Evolutionary conservation across 257 asterid species (phyloP).

Genomic region (Petunia secreta): DNA sequence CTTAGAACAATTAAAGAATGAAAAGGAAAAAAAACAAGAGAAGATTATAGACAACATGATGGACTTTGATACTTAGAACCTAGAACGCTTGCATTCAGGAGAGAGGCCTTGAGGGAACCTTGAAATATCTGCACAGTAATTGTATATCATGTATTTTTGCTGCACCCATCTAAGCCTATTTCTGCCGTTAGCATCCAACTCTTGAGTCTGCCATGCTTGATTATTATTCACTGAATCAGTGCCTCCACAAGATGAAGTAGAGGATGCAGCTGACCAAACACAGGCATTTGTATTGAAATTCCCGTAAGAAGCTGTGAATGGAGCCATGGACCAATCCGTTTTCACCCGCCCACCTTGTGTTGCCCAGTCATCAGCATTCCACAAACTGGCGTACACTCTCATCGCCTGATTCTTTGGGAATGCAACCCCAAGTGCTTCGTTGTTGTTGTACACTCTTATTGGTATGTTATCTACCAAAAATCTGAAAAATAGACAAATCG

Average conservation of each 20-base stretch:
- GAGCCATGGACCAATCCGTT: constrained; percentile 48
- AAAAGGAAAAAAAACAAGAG: background rate
- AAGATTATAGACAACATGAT: background rate
- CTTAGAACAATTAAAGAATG: background rate
- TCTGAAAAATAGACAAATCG: constrained; percentile 25
- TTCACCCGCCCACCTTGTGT: constrained; percentile 51
- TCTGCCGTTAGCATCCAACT: constrained; percentile 41
- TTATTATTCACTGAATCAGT: constrained; percentile 15
- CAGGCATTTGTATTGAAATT: constrained; percentile 46
- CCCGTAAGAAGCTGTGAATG: constrained; percentile 46
- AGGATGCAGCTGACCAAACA: constrained; percentile 16
- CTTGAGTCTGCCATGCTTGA: constrained; percentile 38
- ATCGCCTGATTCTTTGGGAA: constrained; percentile 42
- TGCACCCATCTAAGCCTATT: constrained; percentile 46
- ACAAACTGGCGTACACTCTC: constrained; percentile 38
- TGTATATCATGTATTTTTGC: constrained; percentile 43
- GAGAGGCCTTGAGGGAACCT: constrained; percentile 39
- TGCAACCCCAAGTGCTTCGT: constrained; percentile 43
- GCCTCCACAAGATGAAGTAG: constrained; percentile 25
- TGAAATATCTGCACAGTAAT: constrained; percentile 39
- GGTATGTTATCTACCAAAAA: constrained; percentile 56
- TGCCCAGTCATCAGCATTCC: constrained; percentile 51
- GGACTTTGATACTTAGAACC: background rate
- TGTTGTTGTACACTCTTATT: constrained; percentile 49
- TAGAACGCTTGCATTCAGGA: constrained; percentile 40